Evolutionary conservation across 2,329 filamentous ascomycete species (phyloP).

Genomic region (Fusarium succisae): DNA sequence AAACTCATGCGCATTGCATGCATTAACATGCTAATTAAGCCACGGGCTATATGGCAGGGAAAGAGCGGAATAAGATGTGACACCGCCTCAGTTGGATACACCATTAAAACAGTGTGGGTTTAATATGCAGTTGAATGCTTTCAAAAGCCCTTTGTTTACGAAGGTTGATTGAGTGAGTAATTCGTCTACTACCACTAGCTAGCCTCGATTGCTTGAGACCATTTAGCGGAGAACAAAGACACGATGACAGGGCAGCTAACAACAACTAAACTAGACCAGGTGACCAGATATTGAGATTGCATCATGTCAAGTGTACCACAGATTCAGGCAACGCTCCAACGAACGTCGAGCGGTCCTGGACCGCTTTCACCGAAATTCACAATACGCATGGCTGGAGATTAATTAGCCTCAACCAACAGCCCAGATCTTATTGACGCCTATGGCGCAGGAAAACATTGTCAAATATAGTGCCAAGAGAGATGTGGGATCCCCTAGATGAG

Average conservation of each 20-base stretch:
- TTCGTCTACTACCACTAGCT: constrained; percentile 5
- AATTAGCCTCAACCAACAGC: constrained; percentile 33
- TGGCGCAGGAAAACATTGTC: constrained; percentile 26
- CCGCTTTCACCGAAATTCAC: constrained; percentile 42
- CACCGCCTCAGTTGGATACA: constrained; percentile 7
- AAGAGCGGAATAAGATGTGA: constrained; percentile 21
- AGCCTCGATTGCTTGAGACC: constrained; percentile 12
- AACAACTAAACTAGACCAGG: constrained; percentile 16
- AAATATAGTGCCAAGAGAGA: constrained; percentile 28
- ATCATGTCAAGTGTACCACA: constrained; percentile 23
- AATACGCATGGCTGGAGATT: constrained; percentile 37
- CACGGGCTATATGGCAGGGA: constrained; percentile 33
- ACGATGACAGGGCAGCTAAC: background rate
- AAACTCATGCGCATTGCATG: constrained; percentile 44
- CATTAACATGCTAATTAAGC: constrained; percentile 36
- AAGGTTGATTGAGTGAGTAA: constrained; percentile 18
- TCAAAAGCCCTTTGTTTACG: constrained; percentile 25
- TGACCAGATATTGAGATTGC: constrained; percentile 35
- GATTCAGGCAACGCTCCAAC: constrained; percentile 27
- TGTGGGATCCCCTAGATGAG: constrained; percentile 38
- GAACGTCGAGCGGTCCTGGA: constrained; percentile 17
- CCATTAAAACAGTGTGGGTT: background rate
- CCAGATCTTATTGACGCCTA: constrained; percentile 16
- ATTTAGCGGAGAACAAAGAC: constrained; percentile 23
- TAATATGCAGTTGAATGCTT: background rate